Percentiles rank a stretch among this genome's conserved stretches.
Conservation (phyloP, 352 stramenopile species). For the Phytophthora fragariae region DNA sequence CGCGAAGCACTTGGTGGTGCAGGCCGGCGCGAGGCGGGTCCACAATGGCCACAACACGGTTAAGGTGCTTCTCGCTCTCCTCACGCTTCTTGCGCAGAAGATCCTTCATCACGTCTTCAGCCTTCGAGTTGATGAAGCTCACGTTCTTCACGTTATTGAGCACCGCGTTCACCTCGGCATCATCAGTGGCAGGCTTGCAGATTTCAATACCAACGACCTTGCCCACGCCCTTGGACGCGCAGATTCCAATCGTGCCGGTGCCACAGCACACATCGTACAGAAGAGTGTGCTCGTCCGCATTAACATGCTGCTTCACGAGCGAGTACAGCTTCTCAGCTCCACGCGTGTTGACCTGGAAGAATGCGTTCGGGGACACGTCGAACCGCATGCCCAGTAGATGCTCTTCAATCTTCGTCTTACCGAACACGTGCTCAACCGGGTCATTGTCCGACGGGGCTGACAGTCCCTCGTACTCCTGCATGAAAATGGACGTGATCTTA, state of each 20-base stretch:
- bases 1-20: slow-evolving; percentile 91
- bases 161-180: slow-evolving; percentile 87
- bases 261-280: slow-evolving; percentile 99
- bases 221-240: slow-evolving; percentile 80
- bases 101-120: slow-evolving; percentile 92
- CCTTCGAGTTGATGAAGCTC: slow-evolving; percentile 92
- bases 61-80: slow-evolving; percentile 61
- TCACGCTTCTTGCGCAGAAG: slow-evolving; percentile 71
- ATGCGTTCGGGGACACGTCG: slow-evolving; percentile 91
- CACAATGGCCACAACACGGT: slow-evolving; percentile 95
- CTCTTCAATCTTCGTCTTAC: slow-evolving; percentile 81
- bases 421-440: slow-evolving; percentile 83
- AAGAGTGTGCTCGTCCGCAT: slow-evolving; percentile 80
- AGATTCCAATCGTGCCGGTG: slow-evolving; percentile 98
- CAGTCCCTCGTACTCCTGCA: slow-evolving; percentile 93
- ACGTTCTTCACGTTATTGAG: slow-evolving; percentile 90
- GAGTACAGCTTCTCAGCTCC: slow-evolving; percentile 96
- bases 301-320: slow-evolving; percentile 92
- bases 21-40: slow-evolving; percentile 97
- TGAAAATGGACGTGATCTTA: slow-evolving; percentile 90
- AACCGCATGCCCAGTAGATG: slow-evolving; percentile 91
- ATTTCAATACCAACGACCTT: slow-evolving; percentile 92
- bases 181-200: slow-evolving; percentile 90
- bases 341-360: slow-evolving; percentile 97
- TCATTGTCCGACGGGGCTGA: slow-evolving; percentile 91